Percentiles rank a stretch among this genome's conserved stretches.
Evolutionary conservation across 1,139 yeast genomes (phyloP).

Genomic region (Taphrina confusa): DNA sequence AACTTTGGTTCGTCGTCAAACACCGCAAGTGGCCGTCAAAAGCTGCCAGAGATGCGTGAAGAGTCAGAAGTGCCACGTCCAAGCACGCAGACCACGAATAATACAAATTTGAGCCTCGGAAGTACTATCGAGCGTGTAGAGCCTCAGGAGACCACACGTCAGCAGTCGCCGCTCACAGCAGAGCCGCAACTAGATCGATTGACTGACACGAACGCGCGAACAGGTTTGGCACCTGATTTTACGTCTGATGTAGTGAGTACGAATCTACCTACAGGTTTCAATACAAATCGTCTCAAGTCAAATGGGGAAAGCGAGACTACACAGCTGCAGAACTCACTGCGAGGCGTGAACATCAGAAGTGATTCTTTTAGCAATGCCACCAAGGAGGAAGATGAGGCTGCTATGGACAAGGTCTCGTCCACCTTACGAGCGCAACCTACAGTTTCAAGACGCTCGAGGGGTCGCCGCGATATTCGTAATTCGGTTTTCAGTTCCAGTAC

Average conservation of each 20-base stretch:
- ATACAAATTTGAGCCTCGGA: not conserved
- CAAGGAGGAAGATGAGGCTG: slow-evolving; percentile 26
- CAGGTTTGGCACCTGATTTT: not conserved
- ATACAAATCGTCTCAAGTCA: not conserved
- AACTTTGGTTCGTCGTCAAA: not conserved
- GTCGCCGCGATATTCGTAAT: slow-evolving; percentile 28
- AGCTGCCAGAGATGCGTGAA: slow-evolving; percentile 14
- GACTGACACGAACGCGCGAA: not conserved
- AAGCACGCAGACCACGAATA: not conserved
- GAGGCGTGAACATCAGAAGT: slow-evolving; percentile 19
- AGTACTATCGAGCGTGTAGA: not conserved
- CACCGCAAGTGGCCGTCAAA: not conserved
- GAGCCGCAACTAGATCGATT: not conserved
- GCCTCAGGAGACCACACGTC: not conserved
- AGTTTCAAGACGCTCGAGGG: slow-evolving; percentile 24
- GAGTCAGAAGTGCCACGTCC: slow-evolving; percentile 14
- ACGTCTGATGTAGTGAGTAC: too few relatives aligned
- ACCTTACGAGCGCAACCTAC: slow-evolving; percentile 32
- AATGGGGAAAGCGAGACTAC: not conserved
- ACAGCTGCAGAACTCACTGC: slow-evolving; percentile 5
- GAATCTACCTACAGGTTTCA: not conserved
- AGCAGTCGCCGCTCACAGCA: not conserved
- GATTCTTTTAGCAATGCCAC: slow-evolving; percentile 1
- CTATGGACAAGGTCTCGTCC: slow-evolving; percentile 41
- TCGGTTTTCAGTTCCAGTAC: slow-evolving; percentile 12